Conservation (phyloP, 495 filamentous ascomycete species). For the Cercophora scortea region DNA sequence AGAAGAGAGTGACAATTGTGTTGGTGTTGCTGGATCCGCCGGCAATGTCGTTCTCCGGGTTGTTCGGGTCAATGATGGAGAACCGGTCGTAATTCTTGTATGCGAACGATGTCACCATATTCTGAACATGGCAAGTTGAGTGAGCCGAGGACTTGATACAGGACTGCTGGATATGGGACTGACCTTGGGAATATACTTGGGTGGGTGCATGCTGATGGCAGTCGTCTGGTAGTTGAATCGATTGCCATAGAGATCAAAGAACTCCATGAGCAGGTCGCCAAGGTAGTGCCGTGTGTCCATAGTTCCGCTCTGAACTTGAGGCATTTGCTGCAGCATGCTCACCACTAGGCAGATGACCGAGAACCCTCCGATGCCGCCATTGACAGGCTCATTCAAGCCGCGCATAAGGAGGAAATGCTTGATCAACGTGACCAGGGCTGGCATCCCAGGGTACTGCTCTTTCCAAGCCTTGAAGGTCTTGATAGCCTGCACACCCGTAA, state of each 20-base stretch:
- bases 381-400: conserved; percentile 80
- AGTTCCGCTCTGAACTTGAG: conserved; percentile 50
- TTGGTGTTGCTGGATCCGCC: conserved; percentile 63
- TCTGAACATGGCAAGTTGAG: conserved; percentile 10
- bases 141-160: not conserved
- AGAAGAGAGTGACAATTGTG: conserved; percentile 56
- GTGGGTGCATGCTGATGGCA: conserved; percentile 69
- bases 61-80: conserved; percentile 85
- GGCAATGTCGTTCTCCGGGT: conserved; percentile 73
- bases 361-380: conserved; percentile 90
- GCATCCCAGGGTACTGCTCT: conserved; percentile 69
- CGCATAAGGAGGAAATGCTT: conserved; percentile 91
- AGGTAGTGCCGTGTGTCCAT: conserved; percentile 56
- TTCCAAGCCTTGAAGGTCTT: conserved; percentile 76
- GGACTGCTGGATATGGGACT: conserved; percentile 15
- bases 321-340: conserved; percentile 71
- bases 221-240: conserved; percentile 56
- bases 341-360: conserved; percentile 90
- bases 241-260: conserved; percentile 83
- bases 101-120: conserved; percentile 21
- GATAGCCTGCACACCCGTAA: conserved; percentile 68
- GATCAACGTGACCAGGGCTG: conserved; percentile 70
- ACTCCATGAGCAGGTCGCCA: conserved; percentile 72
- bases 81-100: conserved; percentile 50
- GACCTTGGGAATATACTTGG: conserved; percentile 67